Evolutionary conservation across 768 basidiomycete genomes (phyloP).

Genomic region (Wakefieldia striispora): DNA sequence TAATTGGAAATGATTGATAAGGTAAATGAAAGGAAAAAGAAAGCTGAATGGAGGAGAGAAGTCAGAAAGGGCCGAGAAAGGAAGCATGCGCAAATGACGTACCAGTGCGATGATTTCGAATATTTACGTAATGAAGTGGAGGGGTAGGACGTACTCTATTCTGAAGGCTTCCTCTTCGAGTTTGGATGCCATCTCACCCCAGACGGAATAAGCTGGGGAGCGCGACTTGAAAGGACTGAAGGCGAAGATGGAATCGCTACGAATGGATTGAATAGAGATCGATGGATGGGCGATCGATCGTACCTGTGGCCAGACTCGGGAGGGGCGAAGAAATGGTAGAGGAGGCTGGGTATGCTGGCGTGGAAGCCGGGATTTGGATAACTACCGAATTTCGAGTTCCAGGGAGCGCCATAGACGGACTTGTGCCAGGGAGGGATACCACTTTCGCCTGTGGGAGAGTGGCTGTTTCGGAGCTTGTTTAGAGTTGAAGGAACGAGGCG

Average conservation of each 20-base stretch:
- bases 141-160: slow-evolving; percentile 69
- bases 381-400: slow-evolving; percentile 31
- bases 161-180: slow-evolving; percentile 72
- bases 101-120: slow-evolving; percentile 17
- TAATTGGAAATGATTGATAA: slow-evolving; percentile 22
- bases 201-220: slow-evolving; percentile 56
- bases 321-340: slow-evolving; percentile 73
- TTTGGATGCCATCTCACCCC: slow-evolving; percentile 74
- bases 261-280: slow-evolving; percentile 19
- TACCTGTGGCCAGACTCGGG: slow-evolving; percentile 54
- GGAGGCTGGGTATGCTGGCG: slow-evolving; percentile 63
- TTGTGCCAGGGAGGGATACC: slow-evolving; percentile 29
- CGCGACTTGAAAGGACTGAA: slow-evolving; percentile 33
- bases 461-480: slow-evolving; percentile 28
- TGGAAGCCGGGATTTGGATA: slow-evolving; percentile 52
- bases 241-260: slow-evolving; percentile 39
- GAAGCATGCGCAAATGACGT: slow-evolving; percentile 22
- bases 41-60: slow-evolving; percentile 13
- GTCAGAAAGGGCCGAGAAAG: slow-evolving; percentile 24
- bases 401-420: slow-evolving; percentile 24
- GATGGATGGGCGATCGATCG: slow-evolving; percentile 12
- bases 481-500: slow-evolving; percentile 21
- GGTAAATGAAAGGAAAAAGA: slow-evolving; percentile 28
- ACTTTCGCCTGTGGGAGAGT: slow-evolving; percentile 28
- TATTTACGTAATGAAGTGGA: slow-evolving; percentile 32